Base-by-base conservation (phyloP, 2,329 filamentous ascomycete species). In the Magnaporthales sp. region DNA sequence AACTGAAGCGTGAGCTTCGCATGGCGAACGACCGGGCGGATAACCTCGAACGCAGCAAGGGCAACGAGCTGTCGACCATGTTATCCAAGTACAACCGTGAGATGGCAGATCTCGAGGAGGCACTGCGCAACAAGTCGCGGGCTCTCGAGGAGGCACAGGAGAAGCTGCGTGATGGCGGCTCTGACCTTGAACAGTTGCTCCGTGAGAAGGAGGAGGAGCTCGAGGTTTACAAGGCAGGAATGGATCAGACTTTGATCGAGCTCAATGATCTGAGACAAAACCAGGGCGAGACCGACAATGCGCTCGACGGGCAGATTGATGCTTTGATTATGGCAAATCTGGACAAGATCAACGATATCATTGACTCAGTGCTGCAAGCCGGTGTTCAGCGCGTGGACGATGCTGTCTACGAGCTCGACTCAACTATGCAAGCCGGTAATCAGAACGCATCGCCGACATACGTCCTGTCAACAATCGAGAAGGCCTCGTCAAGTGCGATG, bases 161-260 rank as follows among this genome's bases (percentile, higher is more conserved):
- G 74, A 92, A 90, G 77, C 84, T 92, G 65, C 86, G 88, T 29
- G 91, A 96, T 70, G 91, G 91, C 58, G 90, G 89, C 76, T 91
- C 90, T 0, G 95, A 98, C 74, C 87, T 97, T 26, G 93, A 97
- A 76, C 86, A 89, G 69, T 84, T 91, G 65, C 84, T 99, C 32
- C 90, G 90, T 62, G 95, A 98, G 70, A 98, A 97, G 81, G 95
- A 99, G 75, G 93, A 97, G 73, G 95, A 99, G 79, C 87, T 99
- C 29, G 95, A 98, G 78, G 93, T 98, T 62, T 97, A 97, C 85
- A 97, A 97, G 80, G 92, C 93, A 62, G 93, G 93, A 73, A 96
- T 99, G 92, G 95, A 99, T 75, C 91, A 98, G 80, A 93, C 94
- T 3, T 81, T 99, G 67, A 86, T 98, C 65, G 93, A 97, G 78